These are phyloP conservation scores for Ambrosiella beaveri DNA, from an alignment of 2,329 filamentous ascomycete species.

Conservation along the genomic window DNA sequence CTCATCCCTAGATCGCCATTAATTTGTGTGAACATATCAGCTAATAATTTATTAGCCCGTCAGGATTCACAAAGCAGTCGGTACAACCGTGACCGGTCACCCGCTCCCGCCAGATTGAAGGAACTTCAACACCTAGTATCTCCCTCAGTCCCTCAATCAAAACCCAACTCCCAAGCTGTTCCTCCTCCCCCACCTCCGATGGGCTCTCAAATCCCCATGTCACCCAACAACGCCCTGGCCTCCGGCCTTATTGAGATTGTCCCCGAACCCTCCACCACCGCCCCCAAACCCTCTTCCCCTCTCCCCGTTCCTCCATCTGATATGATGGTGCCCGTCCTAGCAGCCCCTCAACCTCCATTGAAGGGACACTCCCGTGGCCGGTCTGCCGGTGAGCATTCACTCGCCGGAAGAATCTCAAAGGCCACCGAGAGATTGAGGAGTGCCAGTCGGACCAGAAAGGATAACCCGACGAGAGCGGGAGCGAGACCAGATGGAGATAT, in stretches of 20 bases:
- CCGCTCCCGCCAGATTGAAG: slow-evolving; percentile 35
- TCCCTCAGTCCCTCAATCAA: neutral
- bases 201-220: slow-evolving; percentile 18
- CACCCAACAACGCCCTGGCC: slow-evolving; percentile 26
- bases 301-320: slow-evolving; percentile 24
- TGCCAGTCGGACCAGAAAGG: slow-evolving; percentile 37
- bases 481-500: slow-evolving; percentile 20
- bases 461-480: slow-evolving; percentile 19
- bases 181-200: slow-evolving; percentile 42
- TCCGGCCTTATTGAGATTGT: slow-evolving; percentile 49
- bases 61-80: slow-evolving; percentile 7
- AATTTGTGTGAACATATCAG: neutral
- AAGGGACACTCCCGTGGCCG: slow-evolving; percentile 38
- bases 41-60: neutral
- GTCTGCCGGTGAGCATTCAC: slow-evolving; percentile 31
- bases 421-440: slow-evolving; percentile 44
- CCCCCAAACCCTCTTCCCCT: slow-evolving; percentile 12
- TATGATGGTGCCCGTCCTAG: slow-evolving; percentile 27
- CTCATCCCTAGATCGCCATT: no score
- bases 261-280: slow-evolving; percentile 38
- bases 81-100: slow-evolving; percentile 16
- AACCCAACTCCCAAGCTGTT: slow-evolving; percentile 21
- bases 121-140: slow-evolving; percentile 40
- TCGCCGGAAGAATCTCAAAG: slow-evolving; percentile 37
- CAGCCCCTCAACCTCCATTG: slow-evolving; percentile 27